Evolutionary conservation across 163 green algal species (phyloP).

Genomic region (Chloroidium sp.): DNA sequence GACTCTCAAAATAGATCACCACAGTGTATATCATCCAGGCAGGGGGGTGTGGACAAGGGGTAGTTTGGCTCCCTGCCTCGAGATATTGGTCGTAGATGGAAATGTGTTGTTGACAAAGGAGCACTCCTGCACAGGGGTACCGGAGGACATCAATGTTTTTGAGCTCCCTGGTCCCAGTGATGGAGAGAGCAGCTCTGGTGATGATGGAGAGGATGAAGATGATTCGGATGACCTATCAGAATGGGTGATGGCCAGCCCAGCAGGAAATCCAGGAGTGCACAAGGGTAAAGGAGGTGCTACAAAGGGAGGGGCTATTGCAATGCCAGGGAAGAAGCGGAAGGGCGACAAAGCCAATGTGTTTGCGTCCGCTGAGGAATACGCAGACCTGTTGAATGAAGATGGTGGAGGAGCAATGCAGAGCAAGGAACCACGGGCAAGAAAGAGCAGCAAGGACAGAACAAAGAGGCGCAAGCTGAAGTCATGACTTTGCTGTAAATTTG

Average conservation of each 20-base stretch:
- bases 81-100: background rate
- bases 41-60: background rate
- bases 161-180: constrained; percentile 19
- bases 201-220: background rate
- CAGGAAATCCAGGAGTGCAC: background rate
- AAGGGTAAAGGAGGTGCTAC: background rate
- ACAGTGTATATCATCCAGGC: background rate
- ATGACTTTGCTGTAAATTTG: background rate
- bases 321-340: constrained; percentile 6
- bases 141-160: constrained; percentile 26
- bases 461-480: too few species aligned
- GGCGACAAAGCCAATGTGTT: constrained; percentile 19
- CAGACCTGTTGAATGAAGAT: constrained; percentile 25
- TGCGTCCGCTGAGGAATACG: constrained; percentile 39
- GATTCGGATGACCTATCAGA: constrained; percentile 16
- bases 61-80: background rate
- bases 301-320: constrained; percentile 4
- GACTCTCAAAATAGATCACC: constrained; percentile 5
- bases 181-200: background rate
- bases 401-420: background rate
- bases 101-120: background rate
- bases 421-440: too few species aligned
- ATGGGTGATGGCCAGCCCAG: constrained; percentile 9
- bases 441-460: background rate
- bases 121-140: background rate